phyloP scores from a whole-genome alignment of 345 rosid species.

The Eucalyptus guilfoylei region DNA sequence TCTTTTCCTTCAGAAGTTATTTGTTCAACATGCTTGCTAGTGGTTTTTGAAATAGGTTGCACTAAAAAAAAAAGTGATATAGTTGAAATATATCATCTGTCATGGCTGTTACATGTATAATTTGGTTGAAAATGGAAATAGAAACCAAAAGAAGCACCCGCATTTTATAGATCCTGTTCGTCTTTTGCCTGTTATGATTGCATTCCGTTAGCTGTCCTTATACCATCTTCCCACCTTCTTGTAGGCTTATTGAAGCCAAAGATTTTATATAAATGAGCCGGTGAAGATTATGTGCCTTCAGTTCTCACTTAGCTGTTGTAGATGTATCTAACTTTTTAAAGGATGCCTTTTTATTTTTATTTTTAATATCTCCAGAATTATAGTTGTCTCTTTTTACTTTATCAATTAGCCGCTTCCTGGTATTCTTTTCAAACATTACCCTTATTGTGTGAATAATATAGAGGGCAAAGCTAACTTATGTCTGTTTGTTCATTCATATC shows the following conservation, averaged over 20 bases:
- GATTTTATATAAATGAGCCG: neutral
- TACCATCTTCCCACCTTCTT: neutral
- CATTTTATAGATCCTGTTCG: neutral
- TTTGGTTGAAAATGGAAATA: neutral
- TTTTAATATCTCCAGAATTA: neutral
- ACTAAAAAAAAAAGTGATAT: neutral
- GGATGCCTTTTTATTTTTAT: neutral
- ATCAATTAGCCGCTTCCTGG: neutral
- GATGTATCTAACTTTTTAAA: neutral
- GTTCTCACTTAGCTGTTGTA: neutral
- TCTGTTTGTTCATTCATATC: neutral
- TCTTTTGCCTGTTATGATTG: neutral
- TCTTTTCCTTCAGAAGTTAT: neutral
- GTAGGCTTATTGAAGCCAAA: neutral
- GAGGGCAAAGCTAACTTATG: neutral
- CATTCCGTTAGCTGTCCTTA: neutral
- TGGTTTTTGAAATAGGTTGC: neutral
- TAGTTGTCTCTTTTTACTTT: neutral
- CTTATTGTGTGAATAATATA: neutral
- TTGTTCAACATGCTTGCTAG: neutral
- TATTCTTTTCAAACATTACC: neutral
- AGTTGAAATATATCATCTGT: neutral
- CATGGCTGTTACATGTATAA: neutral
- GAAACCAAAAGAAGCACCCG: neutral
- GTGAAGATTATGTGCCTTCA: neutral